Base-by-base conservation (phyloP, 306 rosid species). In the Vigna reflexopilosa region DNA sequence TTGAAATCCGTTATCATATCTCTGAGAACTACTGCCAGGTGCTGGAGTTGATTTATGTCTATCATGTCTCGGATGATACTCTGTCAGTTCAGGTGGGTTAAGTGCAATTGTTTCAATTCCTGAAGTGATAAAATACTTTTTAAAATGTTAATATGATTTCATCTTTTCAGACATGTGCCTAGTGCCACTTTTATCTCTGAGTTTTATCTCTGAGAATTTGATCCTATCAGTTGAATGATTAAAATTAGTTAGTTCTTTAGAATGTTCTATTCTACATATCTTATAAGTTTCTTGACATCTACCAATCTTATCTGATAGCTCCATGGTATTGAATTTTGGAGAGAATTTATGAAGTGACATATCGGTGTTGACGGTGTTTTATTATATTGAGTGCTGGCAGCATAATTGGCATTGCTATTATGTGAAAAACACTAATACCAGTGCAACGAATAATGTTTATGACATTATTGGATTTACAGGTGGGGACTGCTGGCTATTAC, bases 371-470 rank as follows among this genome's bases (percentile, higher is more conserved):
- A 65, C 70, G 50, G 70, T 40, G 70, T 17, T 65, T 68, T 77
- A 45, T 72, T 75, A 20, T 75, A 20, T 32, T 63, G 64, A 61
- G 57, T 66, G 52, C 17, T 67, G 76, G 79, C 77, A 55, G 73
- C 83, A 73, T 70, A 73, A 52, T 83, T 76, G 76, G 20, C 52
- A 42, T 49, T 55, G 58, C 20, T 54, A 52, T 61, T 50, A 62
- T 19, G 7, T 63, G 75, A 77, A 70, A 62, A 69, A 70, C 51
- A 20, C 49, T 22, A 67, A 73, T 24, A 75, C 36, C 22, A 54
- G 70, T 47, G 62, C 55, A 56, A 73, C 20, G 28, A 58, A 51
- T 45, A 14, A 26, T 16, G 26, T 75, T 26, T 48, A 74, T 34
- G 38, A 36, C 57, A 72, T 80, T 73, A 54, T 45, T 64, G 28